Evolutionary conservation across 306 rosid genomes (phyloP).

Genomic region (Boehmeria nivea): DNA sequence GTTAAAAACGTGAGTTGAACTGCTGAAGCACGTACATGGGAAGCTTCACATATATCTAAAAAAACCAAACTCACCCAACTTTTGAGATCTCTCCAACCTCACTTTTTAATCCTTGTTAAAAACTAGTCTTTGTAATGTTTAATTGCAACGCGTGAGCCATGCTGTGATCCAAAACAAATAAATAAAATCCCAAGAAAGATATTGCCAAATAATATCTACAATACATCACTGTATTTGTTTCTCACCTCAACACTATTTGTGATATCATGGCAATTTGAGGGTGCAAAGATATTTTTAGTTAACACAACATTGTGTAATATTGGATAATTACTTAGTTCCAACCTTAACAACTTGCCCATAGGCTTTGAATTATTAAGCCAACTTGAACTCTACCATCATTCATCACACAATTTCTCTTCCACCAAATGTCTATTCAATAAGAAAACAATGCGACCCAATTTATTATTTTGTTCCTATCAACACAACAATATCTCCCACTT

Average conservation of each 20-base stretch:
- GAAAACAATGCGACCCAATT: background rate
- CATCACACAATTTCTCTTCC: background rate
- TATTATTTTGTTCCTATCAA: background rate
- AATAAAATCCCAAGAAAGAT: background rate
- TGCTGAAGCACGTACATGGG: background rate
- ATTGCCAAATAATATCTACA: background rate
- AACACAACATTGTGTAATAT: too few relatives aligned
- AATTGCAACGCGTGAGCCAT: background rate
- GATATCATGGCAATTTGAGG: background rate
- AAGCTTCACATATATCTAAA: conserved; percentile 7
- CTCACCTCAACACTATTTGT: background rate
- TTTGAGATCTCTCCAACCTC: background rate
- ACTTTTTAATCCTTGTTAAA: background rate
- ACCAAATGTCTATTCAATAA: background rate
- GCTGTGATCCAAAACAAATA: background rate
- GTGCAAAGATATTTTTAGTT: too few relatives aligned
- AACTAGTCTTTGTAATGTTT: background rate
- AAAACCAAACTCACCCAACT: background rate
- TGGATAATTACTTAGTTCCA: too few relatives aligned
- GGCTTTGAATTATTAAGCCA: too few relatives aligned
- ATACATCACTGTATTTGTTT: background rate
- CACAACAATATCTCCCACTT: background rate
- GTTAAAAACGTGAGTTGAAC: background rate
- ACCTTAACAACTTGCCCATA: too few relatives aligned
- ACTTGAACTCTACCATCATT: background rate